These are phyloP conservation scores for Verticillium longisporum DNA, from an alignment of 2,329 filamentous ascomycete genomes.

Conservation along the genomic window DNA sequence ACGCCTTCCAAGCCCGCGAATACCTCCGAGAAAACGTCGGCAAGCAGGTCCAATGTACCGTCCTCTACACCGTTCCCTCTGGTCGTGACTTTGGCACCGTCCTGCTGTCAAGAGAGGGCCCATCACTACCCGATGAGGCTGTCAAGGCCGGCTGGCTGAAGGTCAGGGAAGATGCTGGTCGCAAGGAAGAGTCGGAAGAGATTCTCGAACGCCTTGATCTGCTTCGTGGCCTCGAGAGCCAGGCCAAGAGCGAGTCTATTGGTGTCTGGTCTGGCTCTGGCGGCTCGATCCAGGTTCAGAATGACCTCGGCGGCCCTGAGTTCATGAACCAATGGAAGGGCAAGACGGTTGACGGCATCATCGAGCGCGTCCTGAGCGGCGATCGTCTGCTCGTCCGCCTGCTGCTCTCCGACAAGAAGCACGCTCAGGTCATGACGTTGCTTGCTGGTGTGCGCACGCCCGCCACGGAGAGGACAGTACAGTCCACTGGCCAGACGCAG, in stretches of 20 bases:
- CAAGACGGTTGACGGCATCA: slow-evolving; percentile 73
- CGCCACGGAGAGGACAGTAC: slow-evolving; percentile 77
- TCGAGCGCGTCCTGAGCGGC: slow-evolving; percentile 86
- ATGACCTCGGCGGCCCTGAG: slow-evolving; percentile 72
- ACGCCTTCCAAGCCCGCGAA: slow-evolving; percentile 91
- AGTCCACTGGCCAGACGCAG: slow-evolving; percentile 71
- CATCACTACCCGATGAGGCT: slow-evolving; percentile 70
- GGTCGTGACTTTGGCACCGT: slow-evolving; percentile 85
- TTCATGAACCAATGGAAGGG: slow-evolving; percentile 83
- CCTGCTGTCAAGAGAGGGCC: slow-evolving; percentile 65
- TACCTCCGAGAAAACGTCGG: slow-evolving; percentile 81
- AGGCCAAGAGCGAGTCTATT: slow-evolving; percentile 71
- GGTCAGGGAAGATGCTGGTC: slow-evolving; percentile 87
- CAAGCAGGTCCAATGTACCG: slow-evolving; percentile 77
- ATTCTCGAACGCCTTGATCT: slow-evolving; percentile 65
- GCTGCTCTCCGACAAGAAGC: slow-evolving; percentile 72
- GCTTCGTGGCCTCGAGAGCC: slow-evolving; percentile 68
- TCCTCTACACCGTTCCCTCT: slow-evolving; percentile 82
- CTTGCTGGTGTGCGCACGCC: slow-evolving; percentile 85
- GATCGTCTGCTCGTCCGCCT: slow-evolving; percentile 84
- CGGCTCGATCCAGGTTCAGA: slow-evolving; percentile 66
- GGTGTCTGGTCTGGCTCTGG: slow-evolving; percentile 69
- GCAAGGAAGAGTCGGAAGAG: slow-evolving; percentile 81
- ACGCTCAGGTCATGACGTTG: slow-evolving; percentile 82
- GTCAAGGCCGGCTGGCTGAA: slow-evolving; percentile 89